Evolutionary conservation across 164 flowering plant genomes (phyloP).

Genomic region (Nelumbo lutea): DNA sequence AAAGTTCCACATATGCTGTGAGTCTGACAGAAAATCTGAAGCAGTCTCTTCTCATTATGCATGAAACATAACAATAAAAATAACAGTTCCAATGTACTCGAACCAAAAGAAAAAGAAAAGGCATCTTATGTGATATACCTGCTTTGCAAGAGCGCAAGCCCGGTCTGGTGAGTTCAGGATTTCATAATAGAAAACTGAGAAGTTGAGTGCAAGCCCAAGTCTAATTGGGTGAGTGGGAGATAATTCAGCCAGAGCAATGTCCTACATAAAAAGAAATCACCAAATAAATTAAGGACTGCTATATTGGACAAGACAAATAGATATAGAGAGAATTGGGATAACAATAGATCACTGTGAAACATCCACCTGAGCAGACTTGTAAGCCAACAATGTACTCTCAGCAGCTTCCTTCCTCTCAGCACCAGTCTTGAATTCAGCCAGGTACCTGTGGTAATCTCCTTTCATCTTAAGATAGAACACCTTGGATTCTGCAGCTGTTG

Average conservation of each 20-base stretch:
- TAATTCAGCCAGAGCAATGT: conserved; percentile 62
- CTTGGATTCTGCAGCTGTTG: conserved; percentile 65
- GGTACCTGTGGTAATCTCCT: conserved; percentile 77
- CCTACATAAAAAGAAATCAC: conserved; percentile 29
- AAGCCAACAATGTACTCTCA: conserved; percentile 69
- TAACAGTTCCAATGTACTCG: not conserved
- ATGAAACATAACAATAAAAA: not conserved
- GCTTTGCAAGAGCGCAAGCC: conserved; percentile 74
- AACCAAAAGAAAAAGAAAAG: not conserved
- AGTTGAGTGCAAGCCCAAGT: conserved; percentile 76
- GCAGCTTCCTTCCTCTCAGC: conserved; percentile 80
- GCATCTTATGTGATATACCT: conserved; percentile 28
- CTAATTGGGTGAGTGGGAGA: conserved; percentile 78
- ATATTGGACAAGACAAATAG: too few species aligned
- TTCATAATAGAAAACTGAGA: conserved; percentile 78
- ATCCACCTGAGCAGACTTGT: conserved; percentile 63
- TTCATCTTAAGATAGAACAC: conserved; percentile 79
- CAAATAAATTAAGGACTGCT: not conserved
- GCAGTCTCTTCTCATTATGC: not conserved
- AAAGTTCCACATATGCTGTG: too few species aligned
- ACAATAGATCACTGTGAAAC: not conserved
- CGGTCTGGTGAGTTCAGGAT: conserved; percentile 77
- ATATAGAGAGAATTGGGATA: not conserved
- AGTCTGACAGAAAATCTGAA: not conserved
- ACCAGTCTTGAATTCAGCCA: conserved; percentile 77